These are phyloP conservation scores for Trypanosoma grayi DNA, from an alignment of 208 protist genomes.

Conservation along the genomic window DNA sequence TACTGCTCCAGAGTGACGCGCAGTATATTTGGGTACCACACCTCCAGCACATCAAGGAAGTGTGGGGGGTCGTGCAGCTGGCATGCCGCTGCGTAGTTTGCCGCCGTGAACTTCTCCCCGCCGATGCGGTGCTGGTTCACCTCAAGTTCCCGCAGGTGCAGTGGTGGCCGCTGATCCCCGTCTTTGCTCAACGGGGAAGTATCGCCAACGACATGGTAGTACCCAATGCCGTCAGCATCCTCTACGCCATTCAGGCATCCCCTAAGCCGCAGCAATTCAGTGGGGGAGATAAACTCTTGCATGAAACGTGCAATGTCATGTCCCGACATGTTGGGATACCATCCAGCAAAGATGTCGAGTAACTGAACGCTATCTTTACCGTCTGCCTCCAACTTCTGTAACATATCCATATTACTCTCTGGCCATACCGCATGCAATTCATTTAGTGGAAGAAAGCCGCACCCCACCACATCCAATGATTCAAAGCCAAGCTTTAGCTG, in stretches of 20 bases:
- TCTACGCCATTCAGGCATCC: constrained; percentile 26
- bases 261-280: constrained; percentile 15
- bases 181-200: not conserved
- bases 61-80: constrained; percentile 27
- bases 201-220: constrained; percentile 22
- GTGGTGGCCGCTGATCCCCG: not conserved
- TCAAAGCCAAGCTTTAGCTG: constrained; percentile 36
- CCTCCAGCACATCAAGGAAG: constrained; percentile 31
- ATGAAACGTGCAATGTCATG: constrained; percentile 27
- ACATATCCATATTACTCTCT: constrained; percentile 26
- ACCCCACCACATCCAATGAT: constrained; percentile 24
- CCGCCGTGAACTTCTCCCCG: constrained; percentile 26
- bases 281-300: constrained; percentile 22
- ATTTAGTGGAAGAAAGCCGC: constrained; percentile 16
- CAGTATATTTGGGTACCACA: constrained; percentile 31
- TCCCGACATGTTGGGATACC: constrained; percentile 25
- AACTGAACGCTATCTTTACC: constrained; percentile 21
- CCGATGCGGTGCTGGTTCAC: constrained; percentile 18
- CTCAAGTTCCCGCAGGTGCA: constrained; percentile 23
- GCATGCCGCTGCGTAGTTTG: constrained; percentile 14
- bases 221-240: constrained; percentile 18
- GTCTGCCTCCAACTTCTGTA: constrained; percentile 19
- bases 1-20: constrained; percentile 26
- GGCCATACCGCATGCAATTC: constrained; percentile 30
- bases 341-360: constrained; percentile 28